These are phyloP conservation scores for Apostasia shenzhenica DNA, from an alignment of 106 monocot species.

Conservation along the genomic window DNA sequence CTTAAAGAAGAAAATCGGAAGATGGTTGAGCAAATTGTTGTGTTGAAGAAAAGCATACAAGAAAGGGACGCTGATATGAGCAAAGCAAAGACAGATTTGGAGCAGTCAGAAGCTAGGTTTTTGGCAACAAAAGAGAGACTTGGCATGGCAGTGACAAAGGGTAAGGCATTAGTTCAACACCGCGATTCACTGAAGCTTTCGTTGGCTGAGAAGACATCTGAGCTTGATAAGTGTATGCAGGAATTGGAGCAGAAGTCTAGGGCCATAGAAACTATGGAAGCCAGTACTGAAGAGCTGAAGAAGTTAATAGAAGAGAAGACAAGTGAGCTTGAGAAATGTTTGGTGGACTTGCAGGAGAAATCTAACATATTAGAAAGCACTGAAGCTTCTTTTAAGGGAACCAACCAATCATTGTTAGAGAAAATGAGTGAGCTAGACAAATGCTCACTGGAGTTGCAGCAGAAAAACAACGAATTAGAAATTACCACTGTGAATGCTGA, in stretches of 20 bases:
- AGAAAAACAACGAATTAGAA: constrained; percentile 41
- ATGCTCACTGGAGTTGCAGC: constrained; percentile 51
- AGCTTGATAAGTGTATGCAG: constrained; percentile 52
- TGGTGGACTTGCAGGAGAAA: constrained; percentile 48
- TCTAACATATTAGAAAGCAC: constrained; percentile 25
- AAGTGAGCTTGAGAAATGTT: constrained; percentile 40
- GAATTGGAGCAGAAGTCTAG: constrained; percentile 69
- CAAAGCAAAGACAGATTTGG: constrained; percentile 53
- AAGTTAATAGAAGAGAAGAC: constrained; percentile 43
- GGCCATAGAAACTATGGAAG: constrained; percentile 38
- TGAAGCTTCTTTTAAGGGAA: constrained; percentile 9
- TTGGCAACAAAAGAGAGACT: constrained; percentile 70
- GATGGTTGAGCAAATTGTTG: constrained; percentile 33
- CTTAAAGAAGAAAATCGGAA: constrained; percentile 47
- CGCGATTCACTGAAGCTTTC: constrained; percentile 84
- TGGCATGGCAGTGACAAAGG: constrained; percentile 86
- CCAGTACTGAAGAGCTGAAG: constrained; percentile 29
- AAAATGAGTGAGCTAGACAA: constrained; percentile 45
- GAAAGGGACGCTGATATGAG: constrained; percentile 42
- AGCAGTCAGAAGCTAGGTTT: constrained; percentile 62
- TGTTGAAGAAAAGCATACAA: constrained; percentile 33
- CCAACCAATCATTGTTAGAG: constrained; percentile 26
- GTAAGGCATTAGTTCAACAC: constrained; percentile 86
- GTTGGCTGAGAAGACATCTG: constrained; percentile 57
- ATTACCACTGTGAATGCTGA: constrained; percentile 17